phyloP scores from a whole-genome alignment of 78 protist genomes.

The Mantamonas sphyraenae region DNA sequence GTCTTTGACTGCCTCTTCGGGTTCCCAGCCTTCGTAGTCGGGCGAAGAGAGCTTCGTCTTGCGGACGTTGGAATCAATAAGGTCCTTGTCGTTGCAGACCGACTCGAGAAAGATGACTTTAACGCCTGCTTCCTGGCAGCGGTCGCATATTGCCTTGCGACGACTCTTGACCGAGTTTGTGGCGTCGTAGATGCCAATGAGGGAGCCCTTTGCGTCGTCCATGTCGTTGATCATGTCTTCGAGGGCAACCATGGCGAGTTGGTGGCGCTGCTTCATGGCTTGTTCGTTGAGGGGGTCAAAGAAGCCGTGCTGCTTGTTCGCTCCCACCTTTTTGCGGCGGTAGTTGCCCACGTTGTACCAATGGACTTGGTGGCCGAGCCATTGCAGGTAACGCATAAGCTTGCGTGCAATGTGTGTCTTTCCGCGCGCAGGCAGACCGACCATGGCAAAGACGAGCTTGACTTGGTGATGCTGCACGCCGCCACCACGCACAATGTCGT shows the following conservation, averaged over 20 bases:
- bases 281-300: conserved; percentile 62
- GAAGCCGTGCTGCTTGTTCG: conserved; percentile 55
- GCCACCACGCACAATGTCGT: no score
- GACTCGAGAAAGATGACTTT: background rate
- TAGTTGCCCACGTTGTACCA: conserved; percentile 61
- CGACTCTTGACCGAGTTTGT: conserved; percentile 60
- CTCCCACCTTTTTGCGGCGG: conserved; percentile 7
- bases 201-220: background rate
- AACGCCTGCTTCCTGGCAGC: background rate
- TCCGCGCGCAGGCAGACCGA: no score
- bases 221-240: background rate
- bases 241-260: conserved; percentile 12
- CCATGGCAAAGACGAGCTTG: no score
- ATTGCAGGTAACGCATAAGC: conserved; percentile 57
- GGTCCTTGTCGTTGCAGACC: background rate
- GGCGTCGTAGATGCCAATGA: conserved; percentile 72
- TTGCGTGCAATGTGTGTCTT: conserved; percentile 56
- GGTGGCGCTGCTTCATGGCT: conserved; percentile 46
- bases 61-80: conserved; percentile 32
- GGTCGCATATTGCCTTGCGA: conserved; percentile 25
- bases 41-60: conserved; percentile 45
- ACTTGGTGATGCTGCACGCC: no score
- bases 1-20: conserved; percentile 53
- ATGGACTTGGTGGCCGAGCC: conserved; percentile 53
- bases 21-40: conserved; percentile 41